Evolutionary conservation across 345 rosid species (phyloP).

Genomic region (Eucalyptus melliodora): DNA sequence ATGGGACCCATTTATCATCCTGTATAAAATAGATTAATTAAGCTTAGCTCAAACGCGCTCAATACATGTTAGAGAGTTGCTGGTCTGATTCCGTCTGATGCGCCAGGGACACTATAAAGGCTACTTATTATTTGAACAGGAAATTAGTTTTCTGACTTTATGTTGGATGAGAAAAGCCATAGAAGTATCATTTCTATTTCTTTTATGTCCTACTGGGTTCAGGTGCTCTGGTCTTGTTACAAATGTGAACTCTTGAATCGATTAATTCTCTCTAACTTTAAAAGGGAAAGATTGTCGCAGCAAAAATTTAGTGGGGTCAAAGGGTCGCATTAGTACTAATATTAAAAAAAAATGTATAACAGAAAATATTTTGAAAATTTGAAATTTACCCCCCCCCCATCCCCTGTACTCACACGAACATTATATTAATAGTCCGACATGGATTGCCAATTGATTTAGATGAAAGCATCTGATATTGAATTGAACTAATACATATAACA

Average conservation of each 20-base stretch:
- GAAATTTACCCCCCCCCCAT: rapidly evolving
- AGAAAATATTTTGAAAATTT: not conserved
- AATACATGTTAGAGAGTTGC: no score
- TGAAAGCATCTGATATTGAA: not conserved
- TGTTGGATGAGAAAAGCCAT: not conserved
- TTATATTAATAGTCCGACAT: not conserved
- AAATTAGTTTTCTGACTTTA: not conserved
- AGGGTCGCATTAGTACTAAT: not conserved
- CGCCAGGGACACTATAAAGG: not conserved
- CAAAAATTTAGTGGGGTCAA: not conserved
- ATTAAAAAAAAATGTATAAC: not conserved
- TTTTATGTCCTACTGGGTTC: not conserved
- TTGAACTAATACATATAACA: not conserved
- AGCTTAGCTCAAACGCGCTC: no score
- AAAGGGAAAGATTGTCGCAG: not conserved
- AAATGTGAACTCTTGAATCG: not conserved
- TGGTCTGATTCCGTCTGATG: no score
- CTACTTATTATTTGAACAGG: not conserved
- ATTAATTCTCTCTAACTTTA: not conserved
- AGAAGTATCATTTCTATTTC: not conserved
- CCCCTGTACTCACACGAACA: not conserved
- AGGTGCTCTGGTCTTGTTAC: not conserved
- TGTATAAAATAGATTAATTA: no score
- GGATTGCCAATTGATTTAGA: not conserved
- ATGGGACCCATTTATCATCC: rapidly evolving